Percentiles rank a stretch among this genome's conserved stretches.
Evolutionary conservation across 2,329 filamentous ascomycete genomes (phyloP).

Genomic region (Fusarium metavorans): DNA sequence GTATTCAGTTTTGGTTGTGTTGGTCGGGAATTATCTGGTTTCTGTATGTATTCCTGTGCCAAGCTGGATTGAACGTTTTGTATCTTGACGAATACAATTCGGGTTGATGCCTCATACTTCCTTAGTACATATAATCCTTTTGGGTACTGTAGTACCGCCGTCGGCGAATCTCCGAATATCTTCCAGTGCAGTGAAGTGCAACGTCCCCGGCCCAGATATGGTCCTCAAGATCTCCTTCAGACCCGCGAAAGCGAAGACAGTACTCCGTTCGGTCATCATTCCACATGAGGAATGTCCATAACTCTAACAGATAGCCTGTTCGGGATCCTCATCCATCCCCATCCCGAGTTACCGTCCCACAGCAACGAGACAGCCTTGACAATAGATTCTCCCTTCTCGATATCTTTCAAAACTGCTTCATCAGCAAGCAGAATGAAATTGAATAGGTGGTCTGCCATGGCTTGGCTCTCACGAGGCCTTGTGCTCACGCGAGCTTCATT

Average conservation of each 20-base stretch:
- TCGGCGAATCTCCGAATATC: background rate
- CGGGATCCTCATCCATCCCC: conserved; percentile 24
- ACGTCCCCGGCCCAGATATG: conserved; percentile 7
- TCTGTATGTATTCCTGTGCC: background rate
- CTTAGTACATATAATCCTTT: background rate
- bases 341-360: background rate
- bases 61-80: background rate
- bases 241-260: background rate
- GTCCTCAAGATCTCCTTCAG: conserved; percentile 11
- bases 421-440: background rate
- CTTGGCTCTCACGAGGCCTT: background rate
- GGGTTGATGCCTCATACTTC: background rate
- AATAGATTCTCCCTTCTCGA: background rate
- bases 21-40: background rate
- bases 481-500: background rate
- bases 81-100: background rate
- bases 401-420: background rate
- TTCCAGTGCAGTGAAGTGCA: background rate
- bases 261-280: background rate
- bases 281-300: conserved; percentile 13
- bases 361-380: background rate
- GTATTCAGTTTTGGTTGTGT: background rate
- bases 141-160: background rate
- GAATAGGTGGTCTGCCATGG: conserved; percentile 3
- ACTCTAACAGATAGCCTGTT: conserved; percentile 21